Evolutionary conservation across 225 moss, liverwort and hornwort genomes (phyloP).

Genomic region (Polytrichum commune): DNA sequence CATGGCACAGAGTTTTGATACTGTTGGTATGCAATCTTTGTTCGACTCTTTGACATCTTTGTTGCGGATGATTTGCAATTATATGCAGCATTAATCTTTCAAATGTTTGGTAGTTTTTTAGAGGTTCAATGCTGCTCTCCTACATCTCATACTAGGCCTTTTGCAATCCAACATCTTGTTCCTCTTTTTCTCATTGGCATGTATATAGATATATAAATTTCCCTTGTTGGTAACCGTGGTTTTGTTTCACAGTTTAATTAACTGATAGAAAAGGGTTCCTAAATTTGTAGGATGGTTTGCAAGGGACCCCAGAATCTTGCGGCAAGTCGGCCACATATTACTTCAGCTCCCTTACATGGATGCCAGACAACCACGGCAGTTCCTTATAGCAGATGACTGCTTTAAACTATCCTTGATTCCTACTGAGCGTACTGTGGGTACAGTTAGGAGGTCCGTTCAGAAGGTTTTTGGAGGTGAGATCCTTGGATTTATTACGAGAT

Average conservation of each 20-base stretch:
- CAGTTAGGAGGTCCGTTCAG: constrained; percentile 68
- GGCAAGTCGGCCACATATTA: constrained; percentile 85
- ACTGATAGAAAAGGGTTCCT: not conserved
- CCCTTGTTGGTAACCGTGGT: too few species aligned
- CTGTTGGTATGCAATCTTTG: constrained; percentile 65
- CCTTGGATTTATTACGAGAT: too few species aligned
- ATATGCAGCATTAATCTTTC: too few species aligned
- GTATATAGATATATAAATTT: too few species aligned
- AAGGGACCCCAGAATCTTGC: constrained; percentile 76
- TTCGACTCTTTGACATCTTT: too few species aligned
- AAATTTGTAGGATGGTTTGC: constrained; percentile 85
- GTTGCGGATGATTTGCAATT: too few species aligned
- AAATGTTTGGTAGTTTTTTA: too few species aligned
- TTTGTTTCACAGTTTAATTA: not conserved
- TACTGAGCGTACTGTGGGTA: constrained; percentile 48
- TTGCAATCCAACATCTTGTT: too few species aligned
- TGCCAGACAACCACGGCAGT: constrained; percentile 75
- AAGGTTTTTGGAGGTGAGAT: constrained; percentile 89
- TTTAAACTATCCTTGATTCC: constrained; percentile 62
- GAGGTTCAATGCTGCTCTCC: too few species aligned
- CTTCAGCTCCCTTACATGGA: constrained; percentile 83
- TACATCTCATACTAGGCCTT: too few species aligned
- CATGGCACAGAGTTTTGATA: constrained; percentile 93
- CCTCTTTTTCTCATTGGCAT: too few species aligned
- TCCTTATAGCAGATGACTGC: constrained; percentile 94